Base-by-base conservation (phyloP, 139 green algal genomes). In the Parachlorella kessleri region DNA sequence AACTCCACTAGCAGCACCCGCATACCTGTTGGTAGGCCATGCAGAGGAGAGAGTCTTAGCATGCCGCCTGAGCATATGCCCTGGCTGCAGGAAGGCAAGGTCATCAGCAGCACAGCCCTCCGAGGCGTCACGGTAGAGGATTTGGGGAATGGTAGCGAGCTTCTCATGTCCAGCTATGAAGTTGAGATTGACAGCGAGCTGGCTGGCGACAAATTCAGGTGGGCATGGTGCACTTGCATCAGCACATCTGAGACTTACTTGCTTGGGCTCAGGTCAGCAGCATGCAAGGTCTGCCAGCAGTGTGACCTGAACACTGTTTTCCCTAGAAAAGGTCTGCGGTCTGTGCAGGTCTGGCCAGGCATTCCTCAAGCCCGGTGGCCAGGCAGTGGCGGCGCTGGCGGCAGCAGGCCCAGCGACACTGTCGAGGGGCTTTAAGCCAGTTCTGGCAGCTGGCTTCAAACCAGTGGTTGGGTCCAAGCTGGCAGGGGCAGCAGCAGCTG, bases 91-190 rank as follows among this genome's bases (percentile, higher is more conserved):
- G 86, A 91, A 30, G 87, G 89, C 79, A 91, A 93, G 77, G 28
- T 78, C 6, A 73, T 94, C 1, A 77, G 55, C 14, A 79, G 83
- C 41, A 71, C 77, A 3, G 81, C 72, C 55, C 72, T 87, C 23
- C 78, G 76, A 5, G 83, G 79, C 23, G 30, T 80, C 24, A 70
- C 64, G 6, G 42, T 72, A 4, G 75, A 32, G 2, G 59, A 55
- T 53, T 87, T 93, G 81, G 81, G 77, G 6, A 72, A 64, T 2
- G 85, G 79, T 21, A 83, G 68, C 30, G 75, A 84, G 1, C 55
- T 92, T 33, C 71, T 87, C 36, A 63, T 95, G 8, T 84, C 82
- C 38, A 86, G 70, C 70, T 94, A 84, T 80, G 82, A 91, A 64
- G 33, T 89, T 6, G 91, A 95, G 77, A 77, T 91, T 10, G 86